Percentiles rank a stretch among this genome's conserved stretches.
Evolutionary conservation across 1,284 basidiomycete species (phyloP).

Genomic region (Ceratobasidium papillatum): DNA sequence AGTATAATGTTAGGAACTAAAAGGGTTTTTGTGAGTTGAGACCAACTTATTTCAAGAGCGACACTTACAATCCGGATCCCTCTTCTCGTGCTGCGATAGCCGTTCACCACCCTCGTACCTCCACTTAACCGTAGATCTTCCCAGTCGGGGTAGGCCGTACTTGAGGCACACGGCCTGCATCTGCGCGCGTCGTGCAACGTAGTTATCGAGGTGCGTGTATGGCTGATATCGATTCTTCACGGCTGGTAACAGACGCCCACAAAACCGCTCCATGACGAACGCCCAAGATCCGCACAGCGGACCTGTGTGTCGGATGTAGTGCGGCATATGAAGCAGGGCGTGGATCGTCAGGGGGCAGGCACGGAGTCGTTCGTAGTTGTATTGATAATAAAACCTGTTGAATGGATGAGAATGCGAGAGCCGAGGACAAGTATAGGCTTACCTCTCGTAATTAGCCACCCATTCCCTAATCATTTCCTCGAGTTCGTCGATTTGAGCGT

Average conservation of each 20-base stretch:
- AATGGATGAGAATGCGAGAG: not conserved
- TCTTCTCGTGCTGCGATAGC: not conserved
- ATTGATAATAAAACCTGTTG: conserved; percentile 53
- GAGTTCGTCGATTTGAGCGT: conserved; percentile 50
- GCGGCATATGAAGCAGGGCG: conserved; percentile 54
- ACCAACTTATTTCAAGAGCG: not conserved
- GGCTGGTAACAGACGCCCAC: conserved; percentile 47
- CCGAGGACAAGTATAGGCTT: conserved; percentile 13
- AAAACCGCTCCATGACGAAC: conserved; percentile 53
- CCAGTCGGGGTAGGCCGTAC: not conserved
- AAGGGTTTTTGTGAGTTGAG: not conserved
- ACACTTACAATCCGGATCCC: conserved; percentile 17
- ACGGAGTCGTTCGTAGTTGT: conserved; percentile 49
- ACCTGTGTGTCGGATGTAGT: conserved; percentile 51
- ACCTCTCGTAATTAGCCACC: conserved; percentile 51
- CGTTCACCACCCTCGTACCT: not conserved
- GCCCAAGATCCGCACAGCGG: conserved; percentile 59
- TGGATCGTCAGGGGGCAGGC: conserved; percentile 57
- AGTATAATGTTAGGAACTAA: conserved; percentile 7
- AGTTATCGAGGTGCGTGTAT: conserved; percentile 48
- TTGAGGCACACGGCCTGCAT: conserved; percentile 39
- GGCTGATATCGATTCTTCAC: conserved; percentile 48
- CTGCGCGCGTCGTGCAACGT: conserved; percentile 46
- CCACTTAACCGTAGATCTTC: not conserved
- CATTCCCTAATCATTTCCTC: conserved; percentile 46